These are phyloP conservation scores for Dictyostelium capitatum DNA, from an alignment of 78 protist genomes.

Conservation along the genomic window DNA sequence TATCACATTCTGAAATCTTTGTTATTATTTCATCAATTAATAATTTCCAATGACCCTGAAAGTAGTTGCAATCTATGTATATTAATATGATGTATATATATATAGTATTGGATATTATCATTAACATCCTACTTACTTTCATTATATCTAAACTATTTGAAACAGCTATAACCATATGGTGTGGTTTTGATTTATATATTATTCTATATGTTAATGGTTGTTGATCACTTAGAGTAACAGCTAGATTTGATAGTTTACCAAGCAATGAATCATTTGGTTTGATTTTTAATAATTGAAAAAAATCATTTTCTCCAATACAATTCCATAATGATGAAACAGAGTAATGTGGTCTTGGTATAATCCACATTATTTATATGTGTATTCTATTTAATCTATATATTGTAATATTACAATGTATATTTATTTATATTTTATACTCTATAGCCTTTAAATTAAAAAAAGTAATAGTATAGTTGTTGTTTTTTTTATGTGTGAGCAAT, in stretches of 20 bases:
- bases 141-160: slow-evolving; percentile 42
- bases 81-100: neutral
- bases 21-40: slow-evolving; percentile 32
- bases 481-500: neutral
- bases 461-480: neutral
- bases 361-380: slow-evolving; percentile 39
- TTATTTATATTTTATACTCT: neutral
- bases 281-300: slow-evolving; percentile 40
- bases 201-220: slow-evolving; percentile 61
- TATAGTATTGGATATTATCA: neutral
- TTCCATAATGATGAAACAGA: slow-evolving; percentile 30
- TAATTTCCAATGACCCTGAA: slow-evolving; percentile 40
- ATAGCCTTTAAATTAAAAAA: neutral
- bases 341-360: slow-evolving; percentile 70
- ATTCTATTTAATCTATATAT: neutral
- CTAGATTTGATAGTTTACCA: slow-evolving; percentile 58
- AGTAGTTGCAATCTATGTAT: neutral
- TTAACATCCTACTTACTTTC: slow-evolving; percentile 14
- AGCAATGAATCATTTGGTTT: slow-evolving; percentile 31
- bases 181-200: slow-evolving; percentile 32
- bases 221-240: slow-evolving; percentile 53
- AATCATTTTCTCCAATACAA: slow-evolving; percentile 5
- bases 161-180: slow-evolving; percentile 42
- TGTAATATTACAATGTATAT: neutral
- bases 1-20: slow-evolving; percentile 26